phyloP scores from a whole-genome alignment of 805 yeast species.

The Suhomyces faveliae region DNA sequence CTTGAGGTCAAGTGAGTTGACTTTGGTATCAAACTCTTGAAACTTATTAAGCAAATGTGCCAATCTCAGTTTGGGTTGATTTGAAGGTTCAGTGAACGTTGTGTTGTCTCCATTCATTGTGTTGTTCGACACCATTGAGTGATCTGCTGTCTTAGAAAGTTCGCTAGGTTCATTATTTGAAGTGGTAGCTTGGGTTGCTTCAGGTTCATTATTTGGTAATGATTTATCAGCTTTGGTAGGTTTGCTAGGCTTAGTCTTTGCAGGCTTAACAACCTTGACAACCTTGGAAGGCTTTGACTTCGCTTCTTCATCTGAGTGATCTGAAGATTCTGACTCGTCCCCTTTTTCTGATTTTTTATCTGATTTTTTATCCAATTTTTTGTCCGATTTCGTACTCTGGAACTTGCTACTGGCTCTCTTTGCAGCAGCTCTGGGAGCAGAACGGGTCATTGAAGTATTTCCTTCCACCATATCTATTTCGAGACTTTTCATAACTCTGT shows the following conservation, averaged over 20 bases:
- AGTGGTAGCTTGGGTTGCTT: no score
- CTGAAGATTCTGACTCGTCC: no score
- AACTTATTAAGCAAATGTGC: background rate
- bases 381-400: no score
- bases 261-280: background rate
- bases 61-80: background rate
- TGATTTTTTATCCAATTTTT: no score
- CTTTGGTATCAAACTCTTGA: background rate
- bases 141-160: background rate
- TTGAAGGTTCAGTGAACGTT: background rate
- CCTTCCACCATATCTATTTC: conserved; percentile 25
- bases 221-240: background rate
- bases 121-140: background rate
- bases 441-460: conserved; percentile 4
- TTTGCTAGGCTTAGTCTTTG: background rate
- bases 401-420: conserved; percentile 5
- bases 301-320: background rate
- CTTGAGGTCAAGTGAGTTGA: background rate
- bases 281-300: background rate
- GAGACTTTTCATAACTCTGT: conserved; percentile 13
- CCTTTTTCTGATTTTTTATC: no score
- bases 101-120: background rate
- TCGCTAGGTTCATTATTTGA: background rate
- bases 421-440: conserved; percentile 10
- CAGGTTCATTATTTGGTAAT: background rate